Percentiles rank a stretch among this genome's conserved stretches.
Evolutionary conservation across 2,329 filamentous ascomycete species (phyloP).

Genomic region (Aspergillus fijiensis): DNA sequence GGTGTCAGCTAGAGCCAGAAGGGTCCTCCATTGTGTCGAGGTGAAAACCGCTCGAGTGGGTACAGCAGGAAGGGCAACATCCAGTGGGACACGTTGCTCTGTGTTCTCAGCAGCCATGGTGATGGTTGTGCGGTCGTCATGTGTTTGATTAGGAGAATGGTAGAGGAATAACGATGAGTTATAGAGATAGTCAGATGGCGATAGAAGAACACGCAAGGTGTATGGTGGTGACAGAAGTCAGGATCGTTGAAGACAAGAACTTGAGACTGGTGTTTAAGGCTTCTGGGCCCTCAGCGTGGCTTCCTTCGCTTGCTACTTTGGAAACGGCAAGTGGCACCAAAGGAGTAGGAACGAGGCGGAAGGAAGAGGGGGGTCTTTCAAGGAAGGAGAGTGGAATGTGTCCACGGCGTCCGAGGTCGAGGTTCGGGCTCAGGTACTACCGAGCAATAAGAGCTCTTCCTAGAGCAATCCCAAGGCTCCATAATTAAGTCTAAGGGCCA

Average conservation of each 20-base stretch:
- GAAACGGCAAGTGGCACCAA: background rate
- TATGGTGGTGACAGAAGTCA: background rate
- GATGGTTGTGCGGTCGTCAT: background rate
- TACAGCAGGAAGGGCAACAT: slow-evolving; percentile 50
- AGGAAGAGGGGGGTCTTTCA: background rate
- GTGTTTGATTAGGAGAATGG: background rate
- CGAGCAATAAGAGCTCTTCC: background rate
- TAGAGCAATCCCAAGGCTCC: background rate
- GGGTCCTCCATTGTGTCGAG: slow-evolving; percentile 57
- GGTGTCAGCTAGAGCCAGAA: slow-evolving; percentile 58
- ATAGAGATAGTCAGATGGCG: background rate
- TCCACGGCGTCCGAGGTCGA: background rate
- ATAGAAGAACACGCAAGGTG: background rate
- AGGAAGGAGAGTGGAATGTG: too few species aligned
- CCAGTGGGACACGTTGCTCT: slow-evolving; percentile 33
- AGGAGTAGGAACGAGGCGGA: background rate
- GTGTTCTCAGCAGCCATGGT: slow-evolving; percentile 25
- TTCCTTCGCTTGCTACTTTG: background rate
- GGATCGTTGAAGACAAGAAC: background rate
- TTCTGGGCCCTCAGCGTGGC: background rate
- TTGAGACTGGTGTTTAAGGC: background rate
- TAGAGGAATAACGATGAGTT: background rate
- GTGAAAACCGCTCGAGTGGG: slow-evolving; percentile 52
- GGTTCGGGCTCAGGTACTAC: background rate
- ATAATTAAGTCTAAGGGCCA: background rate